Conservation (phyloP, 2,329 filamentous ascomycete species). For the Aspergillus fructus region DNA sequence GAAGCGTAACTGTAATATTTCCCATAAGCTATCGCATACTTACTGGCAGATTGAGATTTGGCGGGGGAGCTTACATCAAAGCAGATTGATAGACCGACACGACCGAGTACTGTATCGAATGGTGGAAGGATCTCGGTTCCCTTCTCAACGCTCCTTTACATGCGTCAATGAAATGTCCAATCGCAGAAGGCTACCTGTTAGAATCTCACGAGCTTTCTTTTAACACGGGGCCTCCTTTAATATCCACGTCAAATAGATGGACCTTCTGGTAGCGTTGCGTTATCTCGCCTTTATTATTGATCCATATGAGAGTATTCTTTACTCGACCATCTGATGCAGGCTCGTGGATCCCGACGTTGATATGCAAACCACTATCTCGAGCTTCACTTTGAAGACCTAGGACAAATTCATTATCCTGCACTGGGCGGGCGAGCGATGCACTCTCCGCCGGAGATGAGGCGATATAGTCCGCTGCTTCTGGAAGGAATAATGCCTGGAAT, state of each 20-base stretch:
- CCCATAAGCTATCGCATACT: not conserved
- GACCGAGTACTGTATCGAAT: conserved; percentile 71
- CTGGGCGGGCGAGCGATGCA: conserved; percentile 67
- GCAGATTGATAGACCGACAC: conserved; percentile 78
- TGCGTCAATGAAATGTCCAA: not conserved
- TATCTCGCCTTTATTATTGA: conserved; percentile 60
- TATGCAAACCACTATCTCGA: conserved; percentile 60
- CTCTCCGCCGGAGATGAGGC: conserved; percentile 66
- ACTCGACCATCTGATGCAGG: conserved; percentile 56
- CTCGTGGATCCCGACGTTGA: conserved; percentile 88
- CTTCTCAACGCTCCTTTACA: conserved; percentile 61
- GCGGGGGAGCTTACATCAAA: conserved; percentile 63
- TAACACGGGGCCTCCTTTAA: conserved; percentile 57
- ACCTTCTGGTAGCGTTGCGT: conserved; percentile 77
- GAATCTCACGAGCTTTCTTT: conserved; percentile 57
- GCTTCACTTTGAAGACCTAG: conserved; percentile 71
- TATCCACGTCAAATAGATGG: conserved; percentile 78
- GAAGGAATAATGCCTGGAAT: conserved; percentile 75
- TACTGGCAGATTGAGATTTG: not conserved
- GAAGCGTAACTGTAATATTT: conserved; percentile 64
- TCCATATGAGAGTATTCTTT: conserved; percentile 67
- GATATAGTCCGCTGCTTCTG: conserved; percentile 90
- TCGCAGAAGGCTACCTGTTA: not conserved
- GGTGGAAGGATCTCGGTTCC: conserved; percentile 65
- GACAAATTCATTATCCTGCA: conserved; percentile 69